These are phyloP conservation scores for Antrodiella citrinella DNA, from an alignment of 768 basidiomycete species.

Conservation along the genomic window DNA sequence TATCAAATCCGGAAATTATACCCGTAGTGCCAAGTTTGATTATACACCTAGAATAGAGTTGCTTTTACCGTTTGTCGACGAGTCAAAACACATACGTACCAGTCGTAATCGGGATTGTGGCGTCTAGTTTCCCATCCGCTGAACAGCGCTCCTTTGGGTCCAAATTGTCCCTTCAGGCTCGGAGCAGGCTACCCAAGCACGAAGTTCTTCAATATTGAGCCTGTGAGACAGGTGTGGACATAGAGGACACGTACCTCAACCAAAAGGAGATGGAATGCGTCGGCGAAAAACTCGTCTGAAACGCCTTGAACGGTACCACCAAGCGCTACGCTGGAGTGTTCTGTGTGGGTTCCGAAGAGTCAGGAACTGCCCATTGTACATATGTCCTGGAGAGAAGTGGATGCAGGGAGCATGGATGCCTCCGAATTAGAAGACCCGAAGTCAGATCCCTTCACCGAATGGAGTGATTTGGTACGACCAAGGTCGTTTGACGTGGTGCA, in stretches of 20 bases:
- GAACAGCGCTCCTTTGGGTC: constrained; percentile 89
- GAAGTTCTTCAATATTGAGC: no score
- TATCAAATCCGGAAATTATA: constrained; percentile 72
- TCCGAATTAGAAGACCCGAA: no score
- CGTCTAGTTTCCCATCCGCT: constrained; percentile 92
- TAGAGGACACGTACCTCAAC: constrained; percentile 73
- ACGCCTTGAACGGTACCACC: constrained; percentile 68
- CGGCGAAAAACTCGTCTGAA: constrained; percentile 96
- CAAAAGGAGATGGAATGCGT: constrained; percentile 73
- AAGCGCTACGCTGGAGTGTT: constrained; percentile 81
- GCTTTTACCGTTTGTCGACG: not conserved
- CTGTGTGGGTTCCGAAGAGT: constrained; percentile 30
- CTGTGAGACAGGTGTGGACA: no score
- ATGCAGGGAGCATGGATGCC: no score
- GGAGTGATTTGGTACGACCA: no score
- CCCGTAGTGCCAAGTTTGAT: constrained; percentile 79
- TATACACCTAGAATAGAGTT: constrained; percentile 58
- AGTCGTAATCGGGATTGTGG: constrained; percentile 85
- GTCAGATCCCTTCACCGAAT: no score
- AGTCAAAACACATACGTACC: constrained; percentile 37
- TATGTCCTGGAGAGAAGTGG: no score
- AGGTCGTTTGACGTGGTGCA: no score
- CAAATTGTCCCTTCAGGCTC: constrained; percentile 93
- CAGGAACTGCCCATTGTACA: no score
- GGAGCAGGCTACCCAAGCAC: constrained; percentile 86